phyloP scores from a whole-genome alignment of 495 filamentous ascomycete genomes.

The Aspergillus baeticus region DNA sequence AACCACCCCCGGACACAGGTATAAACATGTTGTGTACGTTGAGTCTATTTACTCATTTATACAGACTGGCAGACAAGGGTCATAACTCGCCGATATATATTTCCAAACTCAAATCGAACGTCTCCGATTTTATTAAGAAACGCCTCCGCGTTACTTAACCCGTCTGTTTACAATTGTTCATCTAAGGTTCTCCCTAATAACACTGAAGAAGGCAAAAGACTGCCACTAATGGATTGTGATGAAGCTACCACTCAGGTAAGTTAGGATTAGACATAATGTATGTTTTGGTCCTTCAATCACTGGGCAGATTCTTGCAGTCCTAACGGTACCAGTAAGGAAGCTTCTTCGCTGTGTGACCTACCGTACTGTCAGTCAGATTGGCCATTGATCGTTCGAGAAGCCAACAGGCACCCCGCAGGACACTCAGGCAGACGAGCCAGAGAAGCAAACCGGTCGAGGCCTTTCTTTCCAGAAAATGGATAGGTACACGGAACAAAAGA shows the following conservation, averaged over 20 bases:
- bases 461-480: slow-evolving; percentile 6
- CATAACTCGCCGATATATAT: too few species aligned
- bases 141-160: too few species aligned
- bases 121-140: too few species aligned
- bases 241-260: not conserved
- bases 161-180: too few species aligned
- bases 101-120: too few species aligned
- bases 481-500: slow-evolving; percentile 2
- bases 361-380: not conserved
- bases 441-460: not conserved
- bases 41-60: too few species aligned
- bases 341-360: not conserved
- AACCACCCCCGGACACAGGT: too few species aligned
- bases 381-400: slow-evolving; percentile 5
- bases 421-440: not conserved
- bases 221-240: not conserved
- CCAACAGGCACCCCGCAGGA: not conserved
- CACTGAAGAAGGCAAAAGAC: not conserved
- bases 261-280: not conserved
- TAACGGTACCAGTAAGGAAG: not conserved
- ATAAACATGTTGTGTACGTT: too few species aligned
- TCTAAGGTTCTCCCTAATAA: too few species aligned
- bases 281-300: not conserved
- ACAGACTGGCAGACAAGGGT: too few species aligned
- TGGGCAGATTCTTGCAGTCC: not conserved